These are phyloP conservation scores for Xylogone sp. DNA, from an alignment of 2,329 filamentous ascomycete species.

Conservation along the genomic window DNA sequence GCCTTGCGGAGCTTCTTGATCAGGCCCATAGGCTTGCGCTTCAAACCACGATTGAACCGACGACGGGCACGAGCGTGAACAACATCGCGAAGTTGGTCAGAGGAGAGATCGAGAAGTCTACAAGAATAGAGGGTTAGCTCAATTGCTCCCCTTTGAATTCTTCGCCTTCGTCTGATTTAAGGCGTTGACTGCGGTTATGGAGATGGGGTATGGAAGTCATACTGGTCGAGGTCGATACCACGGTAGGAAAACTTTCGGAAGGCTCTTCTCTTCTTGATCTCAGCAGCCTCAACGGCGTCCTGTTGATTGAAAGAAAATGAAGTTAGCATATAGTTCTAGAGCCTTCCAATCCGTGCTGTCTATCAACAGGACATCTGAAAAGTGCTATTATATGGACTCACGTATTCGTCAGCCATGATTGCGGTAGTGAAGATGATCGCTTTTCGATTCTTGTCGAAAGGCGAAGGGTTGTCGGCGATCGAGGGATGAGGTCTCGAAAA, in stretches of 20 bases:
- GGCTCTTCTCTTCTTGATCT: slow-evolving; percentile 99
- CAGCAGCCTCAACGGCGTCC: slow-evolving; percentile 97
- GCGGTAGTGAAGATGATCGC: slow-evolving; percentile 33
- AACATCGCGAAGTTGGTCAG: slow-evolving; percentile 98
- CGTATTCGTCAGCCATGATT: slow-evolving; percentile 84
- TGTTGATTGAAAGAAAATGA: slow-evolving; percentile 36
- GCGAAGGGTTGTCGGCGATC: slow-evolving; percentile 16
- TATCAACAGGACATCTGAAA: background rate
- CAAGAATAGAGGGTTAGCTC: slow-evolving; percentile 29
- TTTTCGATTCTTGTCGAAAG: slow-evolving; percentile 27
- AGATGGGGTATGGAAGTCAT: slow-evolving; percentile 42
- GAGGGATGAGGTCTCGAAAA: slow-evolving; percentile 4
- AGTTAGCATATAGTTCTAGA: slow-evolving; percentile 26
- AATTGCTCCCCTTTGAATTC: slow-evolving; percentile 30
- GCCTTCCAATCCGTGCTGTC: background rate
- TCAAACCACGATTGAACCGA: slow-evolving; percentile 99
- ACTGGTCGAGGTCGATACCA: slow-evolving; percentile 99
- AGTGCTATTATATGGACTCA: slow-evolving; percentile 40
- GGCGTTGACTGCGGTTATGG: slow-evolving; percentile 10
- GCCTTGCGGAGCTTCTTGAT: slow-evolving; percentile 99
- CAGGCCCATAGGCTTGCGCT: slow-evolving; percentile 99
- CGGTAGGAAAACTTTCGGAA: slow-evolving; percentile 99
- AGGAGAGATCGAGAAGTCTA: slow-evolving; percentile 97
- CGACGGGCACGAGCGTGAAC: slow-evolving; percentile 98
- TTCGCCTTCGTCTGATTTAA: slow-evolving; percentile 10